These are phyloP conservation scores for Colletotrichum sp. DNA, from an alignment of 2,329 filamentous ascomycete species.

Conservation along the genomic window DNA sequence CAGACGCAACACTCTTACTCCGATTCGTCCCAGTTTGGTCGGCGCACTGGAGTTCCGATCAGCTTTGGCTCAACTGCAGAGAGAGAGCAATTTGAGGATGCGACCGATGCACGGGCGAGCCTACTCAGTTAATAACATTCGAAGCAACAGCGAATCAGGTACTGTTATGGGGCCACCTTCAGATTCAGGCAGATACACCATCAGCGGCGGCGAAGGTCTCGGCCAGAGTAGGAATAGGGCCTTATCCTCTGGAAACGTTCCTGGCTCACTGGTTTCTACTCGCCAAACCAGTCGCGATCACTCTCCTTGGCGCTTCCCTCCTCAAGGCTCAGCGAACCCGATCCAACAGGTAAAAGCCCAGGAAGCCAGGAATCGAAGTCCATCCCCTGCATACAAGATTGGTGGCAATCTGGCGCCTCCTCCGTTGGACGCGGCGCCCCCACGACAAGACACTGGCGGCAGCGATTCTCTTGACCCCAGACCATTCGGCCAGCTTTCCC, in stretches of 20 bases:
- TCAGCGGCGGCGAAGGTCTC: conserved; percentile 17
- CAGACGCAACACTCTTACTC: conserved; percentile 77
- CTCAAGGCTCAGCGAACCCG: conserved; percentile 1
- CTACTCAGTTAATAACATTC: conserved; percentile 36
- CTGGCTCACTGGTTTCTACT: conserved; percentile 18
- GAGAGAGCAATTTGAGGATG: conserved; percentile 77
- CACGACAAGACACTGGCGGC: background rate
- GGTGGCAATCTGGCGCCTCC: conserved; percentile 48
- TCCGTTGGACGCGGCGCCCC: conserved; percentile 29
- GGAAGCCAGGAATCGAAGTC: conserved; percentile 30
- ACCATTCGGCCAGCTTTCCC: conserved; percentile 33
- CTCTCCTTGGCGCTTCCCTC: conserved; percentile 14
- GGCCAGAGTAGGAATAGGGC: conserved; percentile 43
- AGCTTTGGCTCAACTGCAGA: conserved; percentile 84
- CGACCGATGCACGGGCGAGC: conserved; percentile 72
- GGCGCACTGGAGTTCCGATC: conserved; percentile 94
- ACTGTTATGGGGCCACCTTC: conserved; percentile 6
- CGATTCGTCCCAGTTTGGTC: conserved; percentile 90
- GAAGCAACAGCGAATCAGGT: conserved; percentile 15
- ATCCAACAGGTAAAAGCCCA: conserved; percentile 8
- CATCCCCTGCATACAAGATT: conserved; percentile 37
- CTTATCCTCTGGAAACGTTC: conserved; percentile 51
- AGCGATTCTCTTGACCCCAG: background rate
- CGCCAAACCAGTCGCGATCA: conserved; percentile 9
- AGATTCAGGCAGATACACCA: conserved; percentile 12